A percentile compares a stretch with the other conserved stretches of the same genome.
Conservation (phyloP, 208 protist genomes). For the Wallacemonas collosoma region DNA sequence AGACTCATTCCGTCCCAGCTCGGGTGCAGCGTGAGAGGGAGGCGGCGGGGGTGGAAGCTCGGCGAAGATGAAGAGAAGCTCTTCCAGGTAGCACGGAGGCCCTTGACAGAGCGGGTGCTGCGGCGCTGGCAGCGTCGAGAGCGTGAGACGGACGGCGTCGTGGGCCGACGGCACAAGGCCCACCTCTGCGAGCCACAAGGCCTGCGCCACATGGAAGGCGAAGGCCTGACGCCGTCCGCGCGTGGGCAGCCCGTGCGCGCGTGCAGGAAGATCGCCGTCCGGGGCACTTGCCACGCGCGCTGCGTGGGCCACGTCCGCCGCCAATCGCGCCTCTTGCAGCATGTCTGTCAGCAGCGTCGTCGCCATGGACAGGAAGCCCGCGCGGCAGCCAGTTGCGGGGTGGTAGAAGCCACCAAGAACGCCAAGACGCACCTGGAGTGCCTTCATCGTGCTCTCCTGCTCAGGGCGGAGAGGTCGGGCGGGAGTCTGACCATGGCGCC, state of each 20-base stretch:
- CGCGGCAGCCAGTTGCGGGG: constrained; percentile 42
- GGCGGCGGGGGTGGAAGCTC: constrained; percentile 20
- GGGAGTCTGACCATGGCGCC: neutral
- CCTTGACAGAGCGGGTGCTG: constrained; percentile 25
- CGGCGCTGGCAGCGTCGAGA: constrained; percentile 30
- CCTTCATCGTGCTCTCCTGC: constrained; percentile 47
- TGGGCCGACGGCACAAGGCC: constrained; percentile 44
- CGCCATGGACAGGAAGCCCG: constrained; percentile 63
- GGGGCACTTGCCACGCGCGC: neutral
- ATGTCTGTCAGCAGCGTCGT: constrained; percentile 69
- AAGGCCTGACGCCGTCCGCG: constrained; percentile 34
- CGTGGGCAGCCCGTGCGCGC: constrained; percentile 44
- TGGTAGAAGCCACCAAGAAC: constrained; percentile 68
- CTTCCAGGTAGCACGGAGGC: constrained; percentile 44
- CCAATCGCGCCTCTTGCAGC: constrained; percentile 43
- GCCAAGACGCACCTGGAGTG: constrained; percentile 53
- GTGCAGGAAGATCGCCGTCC: neutral
- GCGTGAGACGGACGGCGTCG: constrained; percentile 20
- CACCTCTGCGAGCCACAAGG: constrained; percentile 72
- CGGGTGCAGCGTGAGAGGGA: neutral
- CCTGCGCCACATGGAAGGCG: constrained; percentile 67
- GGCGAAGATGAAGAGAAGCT: constrained; percentile 48
- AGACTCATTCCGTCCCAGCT: neutral
- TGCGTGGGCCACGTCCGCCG: constrained; percentile 31
- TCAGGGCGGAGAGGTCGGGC: constrained; percentile 32